These are phyloP conservation scores for Monilinia aucupariae DNA, from an alignment of 2,329 filamentous ascomycete genomes.

Conservation along the genomic window DNA sequence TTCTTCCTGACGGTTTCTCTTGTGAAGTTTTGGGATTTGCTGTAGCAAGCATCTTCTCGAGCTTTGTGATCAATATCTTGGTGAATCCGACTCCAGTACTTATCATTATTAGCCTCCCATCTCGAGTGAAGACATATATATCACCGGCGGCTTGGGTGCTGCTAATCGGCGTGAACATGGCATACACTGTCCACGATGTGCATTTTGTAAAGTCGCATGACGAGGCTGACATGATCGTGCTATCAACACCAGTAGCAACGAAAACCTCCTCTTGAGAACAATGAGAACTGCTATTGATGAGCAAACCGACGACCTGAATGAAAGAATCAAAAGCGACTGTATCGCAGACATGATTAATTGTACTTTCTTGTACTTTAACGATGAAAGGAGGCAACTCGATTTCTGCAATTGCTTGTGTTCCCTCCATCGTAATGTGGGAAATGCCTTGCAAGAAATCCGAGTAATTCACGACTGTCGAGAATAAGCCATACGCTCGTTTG, in stretches of 20 bases:
- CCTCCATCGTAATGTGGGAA: not conserved
- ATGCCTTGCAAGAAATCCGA: slow-evolving; percentile 6
- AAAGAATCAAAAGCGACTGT: slow-evolving; percentile 32
- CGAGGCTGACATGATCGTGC: not conserved
- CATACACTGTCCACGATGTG: slow-evolving; percentile 15
- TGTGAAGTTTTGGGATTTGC: not conserved
- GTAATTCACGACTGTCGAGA: slow-evolving; percentile 1
- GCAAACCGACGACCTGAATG: slow-evolving; percentile 35
- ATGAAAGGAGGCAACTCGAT: not conserved
- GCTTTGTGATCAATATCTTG: slow-evolving; percentile 4
- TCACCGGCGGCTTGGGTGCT: slow-evolving; percentile 4
- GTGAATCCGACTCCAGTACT: not conserved
- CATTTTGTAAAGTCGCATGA: not conserved
- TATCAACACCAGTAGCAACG: not conserved
- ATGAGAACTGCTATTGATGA: slow-evolving; percentile 12
- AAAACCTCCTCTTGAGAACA: not conserved
- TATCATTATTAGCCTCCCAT: not conserved
- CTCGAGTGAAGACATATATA: slow-evolving; percentile 15
- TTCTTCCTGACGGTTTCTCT: not conserved
- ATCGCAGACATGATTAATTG: not conserved
- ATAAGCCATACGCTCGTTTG: slow-evolving; percentile 10
- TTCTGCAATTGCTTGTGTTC: not conserved
- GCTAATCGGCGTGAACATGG: slow-evolving; percentile 5
- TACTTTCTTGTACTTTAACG: not conserved
- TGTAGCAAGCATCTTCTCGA: slow-evolving; percentile 2